Base-by-base conservation (phyloP, 2,329 filamentous ascomycete genomes). In the Talaromyces sp. region DNA sequence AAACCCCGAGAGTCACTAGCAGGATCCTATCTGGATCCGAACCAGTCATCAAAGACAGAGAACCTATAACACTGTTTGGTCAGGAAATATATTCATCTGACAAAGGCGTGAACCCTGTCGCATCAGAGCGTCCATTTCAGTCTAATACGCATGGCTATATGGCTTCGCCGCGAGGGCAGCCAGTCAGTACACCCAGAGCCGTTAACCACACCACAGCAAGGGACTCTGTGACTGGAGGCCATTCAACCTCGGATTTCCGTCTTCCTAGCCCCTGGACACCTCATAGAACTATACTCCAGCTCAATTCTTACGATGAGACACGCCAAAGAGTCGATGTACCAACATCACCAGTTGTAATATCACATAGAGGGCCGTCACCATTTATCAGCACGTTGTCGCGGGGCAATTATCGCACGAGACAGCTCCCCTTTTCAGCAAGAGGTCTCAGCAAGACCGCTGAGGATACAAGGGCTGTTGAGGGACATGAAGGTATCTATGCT, bases 191-290 rank as follows among this genome's bases (percentile, higher is more conserved):
- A n/a, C 47, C 22, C n/a, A 56, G 3, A 7, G 16, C 35, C 10
- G n/a, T n/a, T 1, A 35, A 13, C 3, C 37, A 54, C 8, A 19
- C 47, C 33, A 2, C n/a, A n/a, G 35, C 8, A 35, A 19, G 3
- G 6, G 24, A 43, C 13, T 41, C 45, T 27, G 11, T 45, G n/a
- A 43, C 35, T 6, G 16, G 33, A 5, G 33, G 52, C 39, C 62
- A 27, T 59, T 9, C 43, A 59, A 43, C 7, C 8, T 31, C 50
- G 13, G 61, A 3, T 9, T 66, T 62, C 24, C 52, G 64, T 31
- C 58, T 62, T 24, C 64, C 64, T 14, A 31, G 22, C 31, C 22
- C 43, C 6, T 59, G 43, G 64, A 62, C 59, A 41, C 52, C 59
- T 3, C 64, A 43, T 13, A 52, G 50, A 13, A 35, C 39, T n/a